These are phyloP conservation scores for Astrephomene gubernaculifera DNA, from an alignment of 139 green algal genomes.

Conservation along the genomic window DNA sequence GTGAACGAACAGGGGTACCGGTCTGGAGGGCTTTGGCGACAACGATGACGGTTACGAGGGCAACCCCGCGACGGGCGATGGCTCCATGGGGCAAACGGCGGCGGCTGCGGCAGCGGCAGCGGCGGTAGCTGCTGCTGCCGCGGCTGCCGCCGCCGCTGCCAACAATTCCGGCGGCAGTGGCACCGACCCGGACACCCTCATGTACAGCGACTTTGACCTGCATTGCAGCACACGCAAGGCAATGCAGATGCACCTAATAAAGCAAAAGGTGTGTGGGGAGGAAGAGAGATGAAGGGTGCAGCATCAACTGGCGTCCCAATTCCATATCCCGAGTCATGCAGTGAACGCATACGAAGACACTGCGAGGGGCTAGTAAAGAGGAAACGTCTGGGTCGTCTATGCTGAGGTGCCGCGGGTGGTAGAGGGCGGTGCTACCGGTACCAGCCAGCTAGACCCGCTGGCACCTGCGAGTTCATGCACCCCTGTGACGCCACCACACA, in stretches of 20 bases:
- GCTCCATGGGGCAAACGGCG: too few relatives aligned
- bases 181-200: neutral
- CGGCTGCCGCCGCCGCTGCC: neutral
- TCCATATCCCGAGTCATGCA: too few relatives aligned
- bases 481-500: too few relatives aligned
- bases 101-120: neutral
- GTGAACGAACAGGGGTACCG: neutral
- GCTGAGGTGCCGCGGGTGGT: too few relatives aligned
- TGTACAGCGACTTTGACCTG: slow-evolving; percentile 53
- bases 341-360: too few relatives aligned
- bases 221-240: slow-evolving; percentile 39
- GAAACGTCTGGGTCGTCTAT: too few relatives aligned
- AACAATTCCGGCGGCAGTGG: neutral
- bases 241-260: slow-evolving; percentile 32
- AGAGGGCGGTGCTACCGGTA: too few relatives aligned
- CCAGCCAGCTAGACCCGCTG: too few relatives aligned
- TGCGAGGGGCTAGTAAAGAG: too few relatives aligned
- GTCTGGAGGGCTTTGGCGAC: neutral
- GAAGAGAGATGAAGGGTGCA: too few relatives aligned
- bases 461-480: too few relatives aligned
- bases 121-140: neutral
- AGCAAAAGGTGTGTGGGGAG: slow-evolving; percentile 17
- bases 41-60: neutral
- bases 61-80: neutral
- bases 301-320: too few relatives aligned